A percentile compares a stretch with the other conserved stretches of the same genome.
Conservation (phyloP, 1,284 basidiomycete genomes). For the Sanguinoderma infundibulare region DNA sequence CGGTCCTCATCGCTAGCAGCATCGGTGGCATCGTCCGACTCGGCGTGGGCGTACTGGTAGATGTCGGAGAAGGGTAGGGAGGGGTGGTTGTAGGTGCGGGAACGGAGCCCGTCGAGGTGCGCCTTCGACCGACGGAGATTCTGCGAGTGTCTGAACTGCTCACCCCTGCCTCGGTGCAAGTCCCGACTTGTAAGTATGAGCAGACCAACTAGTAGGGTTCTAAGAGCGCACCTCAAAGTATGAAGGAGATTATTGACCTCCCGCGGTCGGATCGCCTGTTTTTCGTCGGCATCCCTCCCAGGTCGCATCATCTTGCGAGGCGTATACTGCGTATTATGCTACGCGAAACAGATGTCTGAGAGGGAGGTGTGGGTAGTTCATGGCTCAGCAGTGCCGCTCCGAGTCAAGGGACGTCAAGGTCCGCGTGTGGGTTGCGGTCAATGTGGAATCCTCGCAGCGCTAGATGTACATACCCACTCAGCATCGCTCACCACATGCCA, state of each 20-base stretch:
- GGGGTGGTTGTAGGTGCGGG: constrained; percentile 28
- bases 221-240: constrained; percentile 26
- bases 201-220: neutral
- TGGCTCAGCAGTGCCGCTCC: neutral
- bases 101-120: constrained; percentile 34
- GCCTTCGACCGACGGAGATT: constrained; percentile 51
- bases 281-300: neutral
- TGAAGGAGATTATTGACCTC: constrained; percentile 32
- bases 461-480: neutral
- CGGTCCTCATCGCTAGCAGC: constrained; percentile 1
- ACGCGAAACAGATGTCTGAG: neutral
- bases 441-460: neutral
- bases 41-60: constrained; percentile 24
- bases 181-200: neutral
- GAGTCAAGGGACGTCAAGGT: neutral
- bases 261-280: neutral
- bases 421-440: neutral
- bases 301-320: neutral
- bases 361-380: neutral
- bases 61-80: constrained; percentile 39
- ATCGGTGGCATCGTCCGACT: neutral
- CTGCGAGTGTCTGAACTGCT: constrained; percentile 66
- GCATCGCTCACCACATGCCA: neutral
- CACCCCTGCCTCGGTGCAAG: constrained; percentile 48
- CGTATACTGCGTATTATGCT: neutral